phyloP scores from a whole-genome alignment of 768 basidiomycete genomes.

The Psilocybe sp. region DNA sequence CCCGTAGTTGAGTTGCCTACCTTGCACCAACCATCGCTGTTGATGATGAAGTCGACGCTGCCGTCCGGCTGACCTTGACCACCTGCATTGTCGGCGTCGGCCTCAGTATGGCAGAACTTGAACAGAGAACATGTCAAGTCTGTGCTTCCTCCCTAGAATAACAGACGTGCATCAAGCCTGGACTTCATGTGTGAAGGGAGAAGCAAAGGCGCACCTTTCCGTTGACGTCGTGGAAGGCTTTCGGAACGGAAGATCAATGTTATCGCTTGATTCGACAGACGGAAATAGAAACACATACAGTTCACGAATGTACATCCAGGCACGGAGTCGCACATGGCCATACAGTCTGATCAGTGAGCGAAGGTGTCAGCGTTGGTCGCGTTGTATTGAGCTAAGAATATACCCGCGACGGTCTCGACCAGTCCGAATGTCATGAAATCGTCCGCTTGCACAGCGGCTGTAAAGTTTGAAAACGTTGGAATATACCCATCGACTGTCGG shows the following conservation, averaged over 20 bases:
- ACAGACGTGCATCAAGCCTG: not conserved
- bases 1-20: slow-evolving; percentile 9
- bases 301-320: slow-evolving; percentile 29
- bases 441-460: slow-evolving; percentile 28
- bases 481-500: slow-evolving; percentile 15
- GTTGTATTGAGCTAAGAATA: not conserved
- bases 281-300: slow-evolving; percentile 19
- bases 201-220: slow-evolving; percentile 26
- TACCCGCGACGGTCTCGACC: slow-evolving; percentile 30
- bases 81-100: slow-evolving; percentile 27
- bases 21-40: slow-evolving; percentile 32
- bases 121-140: slow-evolving; percentile 34
- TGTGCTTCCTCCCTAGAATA: slow-evolving; percentile 29
- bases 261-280: not conserved
- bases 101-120: slow-evolving; percentile 23
- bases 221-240: slow-evolving; percentile 35
- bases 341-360: slow-evolving; percentile 22
- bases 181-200: not conserved
- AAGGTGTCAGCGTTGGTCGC: not conserved
- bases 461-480: slow-evolving; percentile 26
- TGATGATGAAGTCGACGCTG: slow-evolving; percentile 26
- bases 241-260: not conserved
- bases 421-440: slow-evolving; percentile 34
- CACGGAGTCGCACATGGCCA: slow-evolving; percentile 29
- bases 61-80: slow-evolving; percentile 34